These are phyloP conservation scores for Trametes hirsuta DNA, from an alignment of 1,284 basidiomycete species.

Conservation along the genomic window DNA sequence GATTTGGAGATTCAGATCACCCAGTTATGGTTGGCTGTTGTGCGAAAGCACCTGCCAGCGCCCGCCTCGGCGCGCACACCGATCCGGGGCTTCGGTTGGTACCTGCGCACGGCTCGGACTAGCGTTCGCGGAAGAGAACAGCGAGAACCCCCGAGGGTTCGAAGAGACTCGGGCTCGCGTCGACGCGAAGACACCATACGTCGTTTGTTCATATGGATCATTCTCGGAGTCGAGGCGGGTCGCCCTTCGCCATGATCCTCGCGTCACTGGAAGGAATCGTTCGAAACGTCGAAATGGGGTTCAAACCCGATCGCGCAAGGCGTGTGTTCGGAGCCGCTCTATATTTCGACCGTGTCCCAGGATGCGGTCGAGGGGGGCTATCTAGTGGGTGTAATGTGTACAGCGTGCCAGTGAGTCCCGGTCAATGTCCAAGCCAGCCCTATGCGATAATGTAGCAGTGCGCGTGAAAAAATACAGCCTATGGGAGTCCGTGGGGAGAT, in stretches of 20 bases:
- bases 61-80: background rate
- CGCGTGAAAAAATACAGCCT: constrained; percentile 3
- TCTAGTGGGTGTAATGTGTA: constrained; percentile 8
- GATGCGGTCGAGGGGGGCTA: background rate
- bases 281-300: constrained; percentile 19
- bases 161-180: background rate
- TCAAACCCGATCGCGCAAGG: constrained; percentile 8
- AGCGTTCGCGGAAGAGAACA: constrained; percentile 7
- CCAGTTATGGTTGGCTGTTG: background rate
- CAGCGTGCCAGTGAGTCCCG: constrained; percentile 11
- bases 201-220: constrained; percentile 18
- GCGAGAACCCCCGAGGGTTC: background rate
- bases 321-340: constrained; percentile 19
- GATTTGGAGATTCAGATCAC: background rate
- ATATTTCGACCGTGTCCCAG: constrained; percentile 13
- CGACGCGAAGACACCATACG: constrained; percentile 6
- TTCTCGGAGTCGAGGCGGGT: constrained; percentile 25
- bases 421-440: constrained; percentile 7
- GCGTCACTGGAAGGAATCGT: constrained; percentile 17
- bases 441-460: constrained; percentile 1
- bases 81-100: constrained; percentile 4
- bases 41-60: background rate
- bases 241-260: constrained; percentile 20
- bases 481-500: background rate
- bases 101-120: background rate